These are phyloP conservation scores for Hevea brasiliensis DNA, from an alignment of 345 rosid genomes.

Conservation along the genomic window DNA sequence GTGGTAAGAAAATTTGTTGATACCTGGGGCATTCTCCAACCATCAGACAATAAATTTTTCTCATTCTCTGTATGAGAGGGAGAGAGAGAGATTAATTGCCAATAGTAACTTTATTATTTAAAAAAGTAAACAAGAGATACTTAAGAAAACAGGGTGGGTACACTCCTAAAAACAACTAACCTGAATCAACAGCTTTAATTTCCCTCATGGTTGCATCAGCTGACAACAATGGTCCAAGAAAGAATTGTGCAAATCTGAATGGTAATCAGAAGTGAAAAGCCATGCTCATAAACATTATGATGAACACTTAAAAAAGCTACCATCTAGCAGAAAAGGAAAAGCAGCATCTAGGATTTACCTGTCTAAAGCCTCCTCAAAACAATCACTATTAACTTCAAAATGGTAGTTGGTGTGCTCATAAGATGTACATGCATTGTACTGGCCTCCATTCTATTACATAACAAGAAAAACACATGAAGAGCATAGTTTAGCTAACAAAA, in stretches of 20 bases:
- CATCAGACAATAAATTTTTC: conserved; percentile 80
- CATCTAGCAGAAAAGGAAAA: neutral
- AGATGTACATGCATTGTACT: conserved; percentile 75
- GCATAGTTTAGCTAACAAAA: neutral
- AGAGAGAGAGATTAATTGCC: conserved; percentile 1
- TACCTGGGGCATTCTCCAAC: conserved; percentile 85
- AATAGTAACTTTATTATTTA: neutral
- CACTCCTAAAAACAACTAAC: conserved; percentile 30
- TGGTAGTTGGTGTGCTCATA: conserved; percentile 70
- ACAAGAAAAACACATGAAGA: neutral
- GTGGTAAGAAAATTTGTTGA: neutral
- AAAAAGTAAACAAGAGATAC: neutral
- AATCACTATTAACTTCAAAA: conserved; percentile 71
- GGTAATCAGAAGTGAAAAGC: conserved; percentile 23
- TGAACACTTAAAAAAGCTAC: conserved; percentile 10
- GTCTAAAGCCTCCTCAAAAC: conserved; percentile 85
- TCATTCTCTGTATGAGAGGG: conserved; percentile 73
- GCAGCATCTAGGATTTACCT: conserved; percentile 43
- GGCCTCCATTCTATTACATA: conserved; percentile 76
- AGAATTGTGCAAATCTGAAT: conserved; percentile 82
- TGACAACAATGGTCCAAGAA: conserved; percentile 83
- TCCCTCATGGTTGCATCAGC: conserved; percentile 93
- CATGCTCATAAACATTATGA: conserved; percentile 11
- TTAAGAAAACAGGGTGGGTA: neutral
- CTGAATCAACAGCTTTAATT: conserved; percentile 93